A percentile compares a stretch with the other conserved stretches of the same genome.
Evolutionary conservation across 129 eudicot genomes (phyloP).

Genomic region (Sambucus nigra): DNA sequence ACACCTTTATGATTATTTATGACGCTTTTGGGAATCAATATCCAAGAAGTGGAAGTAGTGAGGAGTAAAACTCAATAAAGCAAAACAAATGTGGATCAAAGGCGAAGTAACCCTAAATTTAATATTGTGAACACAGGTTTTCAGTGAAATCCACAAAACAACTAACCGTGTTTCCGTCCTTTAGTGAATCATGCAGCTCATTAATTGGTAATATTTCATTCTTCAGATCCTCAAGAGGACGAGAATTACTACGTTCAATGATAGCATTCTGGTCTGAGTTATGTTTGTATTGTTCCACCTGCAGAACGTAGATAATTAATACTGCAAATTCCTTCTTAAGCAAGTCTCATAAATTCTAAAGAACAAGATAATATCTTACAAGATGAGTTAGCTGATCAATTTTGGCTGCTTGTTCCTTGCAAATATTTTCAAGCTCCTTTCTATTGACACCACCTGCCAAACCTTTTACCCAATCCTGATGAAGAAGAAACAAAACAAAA

Average conservation of each 20-base stretch:
- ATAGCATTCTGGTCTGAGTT: slow-evolving; percentile 8
- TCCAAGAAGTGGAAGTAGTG: slow-evolving; percentile 5
- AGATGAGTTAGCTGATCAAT: slow-evolving; percentile 65
- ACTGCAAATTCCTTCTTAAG: not conserved
- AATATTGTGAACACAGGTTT: too few relatives aligned
- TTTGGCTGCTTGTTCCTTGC: slow-evolving; percentile 75
- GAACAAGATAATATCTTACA: too few relatives aligned
- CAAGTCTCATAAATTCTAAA: not conserved
- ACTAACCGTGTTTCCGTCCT: slow-evolving; percentile 36
- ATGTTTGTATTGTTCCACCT: slow-evolving; percentile 56
- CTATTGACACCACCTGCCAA: slow-evolving; percentile 33
- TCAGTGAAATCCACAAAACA: too few relatives aligned
- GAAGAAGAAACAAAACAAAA: not conserved
- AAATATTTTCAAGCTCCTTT: slow-evolving; percentile 56
- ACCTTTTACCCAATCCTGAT: slow-evolving; percentile 28
- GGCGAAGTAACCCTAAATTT: too few relatives aligned
- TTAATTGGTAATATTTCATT: slow-evolving; percentile 23
- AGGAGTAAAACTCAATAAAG: too few relatives aligned
- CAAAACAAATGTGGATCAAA: too few relatives aligned
- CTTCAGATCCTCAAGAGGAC: slow-evolving; percentile 18
- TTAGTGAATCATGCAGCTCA: slow-evolving; percentile 5
- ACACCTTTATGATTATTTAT: not conserved
- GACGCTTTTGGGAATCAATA: not conserved
- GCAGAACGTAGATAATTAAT: slow-evolving; percentile 12
- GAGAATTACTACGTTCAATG: slow-evolving; percentile 4